Percentiles rank a stretch among this genome's conserved stretches.
These are phyloP conservation scores for Penstemon barbatus DNA, from an alignment of 257 asterid species.

Conservation along the genomic window DNA sequence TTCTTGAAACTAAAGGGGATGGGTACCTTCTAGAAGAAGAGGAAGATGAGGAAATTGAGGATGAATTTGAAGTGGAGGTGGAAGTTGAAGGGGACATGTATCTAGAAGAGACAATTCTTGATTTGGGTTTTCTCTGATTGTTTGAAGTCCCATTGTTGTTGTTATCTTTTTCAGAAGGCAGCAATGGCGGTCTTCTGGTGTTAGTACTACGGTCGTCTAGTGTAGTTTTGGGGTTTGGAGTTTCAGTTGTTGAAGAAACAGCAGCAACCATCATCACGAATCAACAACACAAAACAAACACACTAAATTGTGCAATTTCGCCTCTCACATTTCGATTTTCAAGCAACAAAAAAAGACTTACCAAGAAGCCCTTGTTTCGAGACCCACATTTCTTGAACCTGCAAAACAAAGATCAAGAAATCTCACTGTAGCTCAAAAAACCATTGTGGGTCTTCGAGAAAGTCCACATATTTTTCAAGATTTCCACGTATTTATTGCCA, in stretches of 20 bases:
- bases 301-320: constrained; percentile 33
- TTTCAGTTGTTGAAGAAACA: constrained; percentile 43
- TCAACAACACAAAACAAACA: constrained; percentile 4
- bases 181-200: constrained; percentile 68
- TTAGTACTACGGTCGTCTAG: constrained; percentile 35
- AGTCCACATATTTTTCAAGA: constrained; percentile 35
- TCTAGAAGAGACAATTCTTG: constrained; percentile 76
- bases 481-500: not conserved
- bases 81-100: constrained; percentile 94
- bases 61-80: constrained; percentile 72
- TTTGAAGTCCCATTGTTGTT: constrained; percentile 48
- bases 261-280: constrained; percentile 56
- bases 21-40: constrained; percentile 73
- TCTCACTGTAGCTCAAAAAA: constrained; percentile 33
- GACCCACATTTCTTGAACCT: constrained; percentile 16
- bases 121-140: constrained; percentile 65
- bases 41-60: constrained; percentile 66
- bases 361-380: constrained; percentile 30
- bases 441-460: constrained; percentile 25
- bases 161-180: constrained; percentile 75
- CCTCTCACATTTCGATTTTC: constrained; percentile 49
- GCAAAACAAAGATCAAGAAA: constrained; percentile 41
- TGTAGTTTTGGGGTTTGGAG: constrained; percentile 51
- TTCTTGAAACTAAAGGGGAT: constrained; percentile 73
- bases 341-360: constrained; percentile 19